Base-by-base conservation (phyloP, 768 basidiomycete species). In the Lepiota venenata region DNA sequence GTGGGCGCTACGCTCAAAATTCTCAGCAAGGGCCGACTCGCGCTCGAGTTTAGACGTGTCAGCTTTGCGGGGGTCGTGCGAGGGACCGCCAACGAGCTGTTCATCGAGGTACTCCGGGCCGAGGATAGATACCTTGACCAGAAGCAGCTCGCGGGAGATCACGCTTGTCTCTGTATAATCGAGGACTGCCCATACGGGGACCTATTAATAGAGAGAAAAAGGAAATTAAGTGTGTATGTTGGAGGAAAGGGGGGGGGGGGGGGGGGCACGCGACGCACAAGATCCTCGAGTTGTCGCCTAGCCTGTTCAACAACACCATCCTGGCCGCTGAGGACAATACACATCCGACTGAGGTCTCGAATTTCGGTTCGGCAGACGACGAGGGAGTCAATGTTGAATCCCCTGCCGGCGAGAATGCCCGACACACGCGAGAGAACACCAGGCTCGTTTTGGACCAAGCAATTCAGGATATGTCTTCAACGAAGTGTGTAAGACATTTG, bases 351-450 rank as follows among this genome's bases (percentile, higher is more conserved):
- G 47, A 98, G 77, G 76, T 99, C 97, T 54, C 93, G 85, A 58
- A 98, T 93, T 72, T 98, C 97, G 36, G 97, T 99, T 50, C 91
- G 83, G 72, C 97, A 99, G 21, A 99, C 97, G 63, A 99, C 97
- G 58, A 99, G 78, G 4, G 96, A 98, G 72, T 99, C 96, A 69
- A 96, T 91, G 76, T 99, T 99, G 79, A 99, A 97, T 3, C 97
- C 97, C 60, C 97, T 80, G 39, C 92, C 97, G 16, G 97, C 97
- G 20, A 99, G 81, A 64, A 96, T 98, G 51, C 97, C 97, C 5
- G 96, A 96, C 2, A 99, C 94, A 62, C 97, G 88, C 25, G 96
- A 97, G 11, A 99, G 81, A n/a, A 99, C 97, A 64, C 97, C 97
- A 2, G 97, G 97, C 73, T 99, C 97, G 68, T 99, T 98, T 71